Evolutionary conservation across 306 rosid species (phyloP), one percentile per base, ranked within the genome.

Genomic region (Pyrus pyrifolia): DNA sequence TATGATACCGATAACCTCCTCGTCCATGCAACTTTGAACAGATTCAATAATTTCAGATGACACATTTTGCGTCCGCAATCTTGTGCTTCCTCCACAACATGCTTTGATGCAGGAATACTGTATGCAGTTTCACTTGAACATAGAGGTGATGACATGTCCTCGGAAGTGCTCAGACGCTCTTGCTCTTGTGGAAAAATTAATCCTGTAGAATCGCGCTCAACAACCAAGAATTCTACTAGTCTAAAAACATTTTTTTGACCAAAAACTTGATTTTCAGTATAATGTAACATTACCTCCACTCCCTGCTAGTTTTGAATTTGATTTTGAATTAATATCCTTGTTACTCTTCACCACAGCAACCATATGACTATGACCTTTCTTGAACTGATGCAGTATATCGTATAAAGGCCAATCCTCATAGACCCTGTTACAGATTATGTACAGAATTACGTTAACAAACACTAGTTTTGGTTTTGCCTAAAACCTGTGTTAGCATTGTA

Each of bases 281-380:
- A 55, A 2, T 12, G 18, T 63, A 8, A 30, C 67, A 3, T 75
- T 81, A 85, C 93, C 91, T 84, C 60, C 61, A 33, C 22, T 67
- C 52, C 68, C 82, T 30, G 29, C 53, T 6, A 13, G 68, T 27
- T 35, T 84, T 72, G 86, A 67, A 72, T 38, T 10, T 29, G 30
- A 42, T 10, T 12, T 64, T 68, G 72, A 73, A 59, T 72, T 42
- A 25, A 79, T 68, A 29, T 75, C 84, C 65, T 67, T 83, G 40
- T 78, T 82, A 60, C 75, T 64, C 72, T 85, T 88, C 68, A 91
- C 76, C 30, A 93, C 98, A 76, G 85, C 81, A 59, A 89, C 98
- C 96, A 93, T 91, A 74, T 93, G 98, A 70, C 97, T 89, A 58
- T 89, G 90, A 62, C 98, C 93, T 73, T 78, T 78, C 65, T 81